Evolutionary conservation across 1,284 basidiomycete species (phyloP), one percentile per base, ranked within the genome.

Genomic region (Clitocybe nebularis): DNA sequence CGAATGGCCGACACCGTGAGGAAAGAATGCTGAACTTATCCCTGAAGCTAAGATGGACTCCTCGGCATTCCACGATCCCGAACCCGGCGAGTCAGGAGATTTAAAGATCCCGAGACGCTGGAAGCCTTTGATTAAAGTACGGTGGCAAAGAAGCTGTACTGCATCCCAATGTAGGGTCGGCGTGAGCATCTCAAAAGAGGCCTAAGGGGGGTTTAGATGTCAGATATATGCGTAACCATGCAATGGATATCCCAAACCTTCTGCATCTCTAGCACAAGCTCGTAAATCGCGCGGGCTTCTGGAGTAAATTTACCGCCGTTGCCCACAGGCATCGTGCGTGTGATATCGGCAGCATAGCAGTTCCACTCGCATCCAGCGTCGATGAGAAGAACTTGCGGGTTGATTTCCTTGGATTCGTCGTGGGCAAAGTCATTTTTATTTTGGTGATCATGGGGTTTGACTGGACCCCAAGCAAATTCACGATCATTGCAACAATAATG

Each of bases 341-440:
- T 89, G 51, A 89, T 89, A 57, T 92, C 89, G 0, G 84, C 76
- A 0, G 84, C 85, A 53, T 92, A 89, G 59, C 79, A 86, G 33
- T 81, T 72, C 82, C 81, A 93, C 64, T 96, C 93, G 55, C 90
- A 92, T 0, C 92, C 91, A 1, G 92, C 92, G 56, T 96, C 93
- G 47, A 95, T 92, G 28, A 95, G 76, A 3, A 96, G 71, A 3
- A 93, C 84, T 59, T 93, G 89, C 0, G 90, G 86, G 7, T 68
- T 58, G 25, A 88, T 54, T 7, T 71, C 62, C 36, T 68, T 72
- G 10, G 58, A 52, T 11, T 60, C 47, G 11, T 60, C 62, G 26
- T 73, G 66, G 1, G 65, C 60, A 33, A 85, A 63, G 0, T 65
- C 60, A 21, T 72, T 68, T 16, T 58, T 61, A 56, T 85, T 82